Base-by-base conservation (phyloP, 2,329 filamentous ascomycete species). In the Fusarium staphyleae region DNA sequence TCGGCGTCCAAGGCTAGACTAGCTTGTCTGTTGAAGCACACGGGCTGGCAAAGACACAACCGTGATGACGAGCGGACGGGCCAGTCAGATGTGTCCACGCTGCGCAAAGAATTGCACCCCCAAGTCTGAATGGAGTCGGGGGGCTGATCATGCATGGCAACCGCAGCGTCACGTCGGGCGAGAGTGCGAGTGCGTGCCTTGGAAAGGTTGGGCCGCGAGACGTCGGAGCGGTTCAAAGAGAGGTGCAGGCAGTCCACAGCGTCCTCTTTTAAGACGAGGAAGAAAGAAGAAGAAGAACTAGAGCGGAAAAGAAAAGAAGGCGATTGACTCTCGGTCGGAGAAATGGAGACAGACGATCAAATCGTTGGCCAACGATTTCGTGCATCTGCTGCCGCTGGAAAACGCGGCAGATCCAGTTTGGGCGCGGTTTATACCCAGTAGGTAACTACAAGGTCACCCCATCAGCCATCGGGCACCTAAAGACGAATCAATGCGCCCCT, bases 81-180 rank as follows among this genome's bases (percentile, higher is more conserved):
- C 66, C 66, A 68, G 53, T 68, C 60, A 68, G 62, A 56, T 49
- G 51, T 59, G 66, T 67, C 62, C 66, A 68, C 66, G 66, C 66
- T 67, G 66, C 60, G 62, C 53, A 52, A 55, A 52, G 55, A 61
- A 63, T 63, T 63, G 60, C 62, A 59, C 60, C 55, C 54, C 64
- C 45, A 51, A 57, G 60, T 52, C 29, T 68, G 66, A 67, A 67
- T 68, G 66, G 66, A 68, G 64, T 53, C 63, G 36, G 49, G 48
- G 48, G 56, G 66, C 61, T 55, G 66, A 65, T 68, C 66, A 68
- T 68, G 66, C 66, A 68, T 68, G 63, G 61, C 66, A 66, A 62
- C 66, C 57, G 57, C 64, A 66, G 61, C 61, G 63, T 64, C 65
- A 65, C 66, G 66, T 67, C 53, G 65, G 62, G 65, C 55, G 55